Base-by-base conservation (phyloP, 2,329 filamentous ascomycete species). In the Elsinoe ampelina region DNA sequence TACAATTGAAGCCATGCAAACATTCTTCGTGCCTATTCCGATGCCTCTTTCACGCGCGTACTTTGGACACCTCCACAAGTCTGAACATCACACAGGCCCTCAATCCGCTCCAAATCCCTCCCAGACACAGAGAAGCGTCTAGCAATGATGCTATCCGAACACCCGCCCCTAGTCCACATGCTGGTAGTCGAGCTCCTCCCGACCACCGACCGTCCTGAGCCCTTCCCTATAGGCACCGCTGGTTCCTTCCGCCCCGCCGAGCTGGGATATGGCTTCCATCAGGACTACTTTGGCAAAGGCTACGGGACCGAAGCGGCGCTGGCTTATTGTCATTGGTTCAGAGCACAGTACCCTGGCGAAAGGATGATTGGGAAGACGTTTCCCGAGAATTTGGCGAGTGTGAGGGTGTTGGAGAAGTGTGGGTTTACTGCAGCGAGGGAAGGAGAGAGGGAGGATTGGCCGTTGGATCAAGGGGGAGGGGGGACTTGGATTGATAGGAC, bases 271-370 rank as follows among this genome's bases (percentile, higher is more conserved):
- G 51, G 57, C 11, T 62, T 60, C 32, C 56, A 55, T 36, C 58
- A 60, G 5, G 50, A 45, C 10, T 38, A 57, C 17, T 61, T 58
- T 57, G 62, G 62, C 34, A 55, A 58, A 20, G 62, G 61, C 3
- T 62, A 59, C 26, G 62, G 61, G 10, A 59, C 60, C 17, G 61
- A 63, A 50, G 61, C 62, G 4, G 20, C 63, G 56, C 41, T 30
- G 26, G 60, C 58, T 1, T 61, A 56, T 54, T 39, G 34, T 38
- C 26, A 39, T 15, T 52, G 48, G 48, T 52, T 52, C 19, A 15
- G 19, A 5, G 19, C 26, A 10, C 48, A 39, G 13, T 52, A 52
- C 38, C 48, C 48, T 7, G 15, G 19, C 11, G 48, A 38, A 13
- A 7, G 30, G 13, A 52, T 52, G 48, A 38, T 52, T 15, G 48